Conservation (phyloP, 331 rosid genomes). For the Malus hybrid region DNA sequence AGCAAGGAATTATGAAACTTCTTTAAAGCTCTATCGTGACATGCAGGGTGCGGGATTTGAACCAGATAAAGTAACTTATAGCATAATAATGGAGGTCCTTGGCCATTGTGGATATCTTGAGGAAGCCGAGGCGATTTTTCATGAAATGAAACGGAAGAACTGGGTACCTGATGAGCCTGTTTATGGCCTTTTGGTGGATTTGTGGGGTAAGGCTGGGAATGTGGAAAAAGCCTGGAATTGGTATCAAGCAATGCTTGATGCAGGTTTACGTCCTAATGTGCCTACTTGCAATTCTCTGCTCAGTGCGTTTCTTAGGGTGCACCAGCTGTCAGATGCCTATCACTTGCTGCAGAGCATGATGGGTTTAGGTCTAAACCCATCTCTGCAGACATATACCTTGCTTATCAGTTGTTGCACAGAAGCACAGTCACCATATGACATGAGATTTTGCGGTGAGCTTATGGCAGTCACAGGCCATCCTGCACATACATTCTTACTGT, state of each 20-base stretch:
- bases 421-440: conserved; percentile 56
- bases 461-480: conserved; percentile 83
- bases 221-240: conserved; percentile 87
- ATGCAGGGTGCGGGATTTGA: conserved; percentile 80
- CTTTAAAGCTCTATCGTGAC: conserved; percentile 68
- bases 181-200: conserved; percentile 85
- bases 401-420: conserved; percentile 94
- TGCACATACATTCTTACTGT: conserved; percentile 62
- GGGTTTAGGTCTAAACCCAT: conserved; percentile 59
- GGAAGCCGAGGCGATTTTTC: conserved; percentile 75
- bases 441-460: conserved; percentile 68
- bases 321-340: conserved; percentile 62
- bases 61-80: conserved; percentile 87
- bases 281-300: conserved; percentile 90
- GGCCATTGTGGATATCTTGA: conserved; percentile 90
- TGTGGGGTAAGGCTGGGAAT: conserved; percentile 94
- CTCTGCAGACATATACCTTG: conserved; percentile 79
- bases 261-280: conserved; percentile 84
- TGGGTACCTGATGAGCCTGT: conserved; percentile 95
- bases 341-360: conserved; percentile 72
- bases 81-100: conserved; percentile 97
- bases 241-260: conserved; percentile 69
- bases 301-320: conserved; percentile 83
- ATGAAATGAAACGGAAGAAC: conserved; percentile 66
- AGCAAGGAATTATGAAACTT: conserved; percentile 75